A percentile compares a stretch with the other conserved stretches of the same genome.
phyloP scores from a whole-genome alignment of 2,329 filamentous ascomycete species.

The Cordyceps cateniannulata region DNA sequence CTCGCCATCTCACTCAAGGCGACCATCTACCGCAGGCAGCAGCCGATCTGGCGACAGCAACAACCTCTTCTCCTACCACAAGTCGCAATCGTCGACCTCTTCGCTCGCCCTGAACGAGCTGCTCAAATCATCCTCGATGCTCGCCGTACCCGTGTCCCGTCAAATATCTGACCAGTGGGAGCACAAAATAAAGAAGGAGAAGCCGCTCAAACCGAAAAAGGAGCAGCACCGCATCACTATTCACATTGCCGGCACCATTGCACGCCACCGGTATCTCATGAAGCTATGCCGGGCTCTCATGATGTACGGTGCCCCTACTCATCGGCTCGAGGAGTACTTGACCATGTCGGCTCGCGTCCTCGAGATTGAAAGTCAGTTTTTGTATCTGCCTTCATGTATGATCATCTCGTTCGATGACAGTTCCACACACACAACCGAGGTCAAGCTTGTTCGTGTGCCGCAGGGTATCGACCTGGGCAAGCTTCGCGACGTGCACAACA shows the following conservation, averaged over 20 bases:
- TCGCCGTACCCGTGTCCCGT: conserved; percentile 41
- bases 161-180: conserved; percentile 37
- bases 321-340: conserved; percentile 88
- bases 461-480: conserved; percentile 70
- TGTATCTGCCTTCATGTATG: conserved; percentile 91
- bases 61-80: conserved; percentile 35
- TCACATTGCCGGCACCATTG: conserved; percentile 62
- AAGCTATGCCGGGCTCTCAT: conserved; percentile 82
- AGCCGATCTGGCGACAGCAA: conserved; percentile 29
- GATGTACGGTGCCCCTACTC: conserved; percentile 84
- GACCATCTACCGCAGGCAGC: conserved; percentile 30
- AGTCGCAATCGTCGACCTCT: conserved; percentile 35
- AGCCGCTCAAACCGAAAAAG: conserved; percentile 29
- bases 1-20: conserved; percentile 35
- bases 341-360: conserved; percentile 83
- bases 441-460: conserved; percentile 62
- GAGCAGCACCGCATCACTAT: conserved; percentile 42
- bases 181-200: conserved; percentile 37
- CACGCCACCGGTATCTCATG: conserved; percentile 74
- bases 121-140: conserved; percentile 47
- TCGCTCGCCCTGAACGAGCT: conserved; percentile 43
- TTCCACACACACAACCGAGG: conserved; percentile 69
- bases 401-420: conserved; percentile 83
- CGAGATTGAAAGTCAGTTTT: conserved; percentile 81
- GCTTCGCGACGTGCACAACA: conserved; percentile 65